A percentile compares a stretch with the other conserved stretches of the same genome.
phyloP scores from a whole-genome alignment of 352 stramenopile species.

The Globisporangium radiosum region DNA sequence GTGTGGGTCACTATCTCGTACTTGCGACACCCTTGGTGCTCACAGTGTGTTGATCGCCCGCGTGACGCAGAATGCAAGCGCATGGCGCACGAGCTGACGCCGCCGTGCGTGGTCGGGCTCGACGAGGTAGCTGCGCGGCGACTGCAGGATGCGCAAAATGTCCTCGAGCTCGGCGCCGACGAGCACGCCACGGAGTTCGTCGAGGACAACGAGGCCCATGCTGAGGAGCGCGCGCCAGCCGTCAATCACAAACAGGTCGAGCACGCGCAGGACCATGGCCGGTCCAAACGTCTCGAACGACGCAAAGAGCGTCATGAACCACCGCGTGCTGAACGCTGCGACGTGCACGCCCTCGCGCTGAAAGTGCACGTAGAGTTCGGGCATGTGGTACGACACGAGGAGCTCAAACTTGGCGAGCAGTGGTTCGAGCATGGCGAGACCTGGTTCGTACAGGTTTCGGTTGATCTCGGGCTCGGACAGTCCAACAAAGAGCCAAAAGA shows the following conservation, averaged over 20 bases:
- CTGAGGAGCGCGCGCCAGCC: conserved; percentile 77
- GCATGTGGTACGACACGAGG: conserved; percentile 59
- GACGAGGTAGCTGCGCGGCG: conserved; percentile 42
- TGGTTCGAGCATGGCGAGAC: conserved; percentile 55
- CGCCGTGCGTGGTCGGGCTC: conserved; percentile 33
- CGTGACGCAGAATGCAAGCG: conserved; percentile 58
- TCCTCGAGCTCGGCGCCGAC: conserved; percentile 54
- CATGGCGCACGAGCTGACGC: conserved; percentile 47
- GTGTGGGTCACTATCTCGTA: too few species aligned
- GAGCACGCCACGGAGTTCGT: conserved; percentile 54
- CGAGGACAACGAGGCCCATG: conserved; percentile 69
- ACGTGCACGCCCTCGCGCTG: conserved; percentile 55
- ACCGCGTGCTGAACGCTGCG: conserved; percentile 64
- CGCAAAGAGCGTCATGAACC: conserved; percentile 84
- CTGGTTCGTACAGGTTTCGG: conserved; percentile 73
- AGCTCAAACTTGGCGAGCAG: conserved; percentile 65
- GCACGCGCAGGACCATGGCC: conserved; percentile 50
- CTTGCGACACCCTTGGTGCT: background rate
- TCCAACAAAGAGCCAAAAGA: conserved; percentile 80
- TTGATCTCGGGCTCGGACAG: conserved; percentile 71
- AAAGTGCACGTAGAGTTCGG: conserved; percentile 52
- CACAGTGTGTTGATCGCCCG: conserved; percentile 32
- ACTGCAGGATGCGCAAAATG: conserved; percentile 64
- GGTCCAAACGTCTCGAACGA: conserved; percentile 74
- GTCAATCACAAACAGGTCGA: conserved; percentile 81